Base-by-base conservation (phyloP, 2,329 filamentous ascomycete genomes). In the Diaporthe destruens region DNA sequence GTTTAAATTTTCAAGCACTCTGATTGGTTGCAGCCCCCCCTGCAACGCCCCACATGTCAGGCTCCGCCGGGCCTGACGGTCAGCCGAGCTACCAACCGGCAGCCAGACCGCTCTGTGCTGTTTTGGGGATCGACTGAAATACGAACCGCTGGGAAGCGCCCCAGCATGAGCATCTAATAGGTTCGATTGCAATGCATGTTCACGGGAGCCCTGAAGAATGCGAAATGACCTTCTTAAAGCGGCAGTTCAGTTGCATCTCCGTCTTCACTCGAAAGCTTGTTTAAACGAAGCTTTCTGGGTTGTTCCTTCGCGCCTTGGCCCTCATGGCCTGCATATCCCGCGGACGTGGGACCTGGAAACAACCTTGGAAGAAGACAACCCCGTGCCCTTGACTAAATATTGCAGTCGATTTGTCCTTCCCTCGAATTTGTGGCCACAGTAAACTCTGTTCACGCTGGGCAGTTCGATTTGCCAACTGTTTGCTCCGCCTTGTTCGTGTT, bases 141-240 rank as follows among this genome's bases (percentile, higher is more conserved):
- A 6, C 9, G 59, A 6, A 7, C 42, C 44, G 42, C 29, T 9
- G 23, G 44, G 23, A 49, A 16, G 11, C 53, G 36, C 7, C 29
- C 66, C 18, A 44, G 23, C 29, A 25, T 42, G 18, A 20, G 14
- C 20, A 44, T 25, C 34, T 39, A 7, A 56, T 69, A 69, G 53
- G 66, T 16, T 57, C 44, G 53, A 57, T 49, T 36, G 39, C 11
- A 14, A 23, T 57, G 20, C 39, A 12, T 51, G 59, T 51, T 69
- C 53, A 65, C 59, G 42, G 23, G 59, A 65, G 44, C 42, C 59
- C 51, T 34, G 25, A 49, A 63, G 34, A 23, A 39, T 61, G 32
- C 18, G 49, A 47, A 36, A 73, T 49, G 61, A 72, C 73, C 73
- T 74, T 74, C 73, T 74, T 59, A 34, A 74, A 71, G 71, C 29